Evolutionary conservation across 495 filamentous ascomycete genomes (phyloP), one percentile per base, ranked within the genome.

Genomic region (Daldinia loculata): DNA sequence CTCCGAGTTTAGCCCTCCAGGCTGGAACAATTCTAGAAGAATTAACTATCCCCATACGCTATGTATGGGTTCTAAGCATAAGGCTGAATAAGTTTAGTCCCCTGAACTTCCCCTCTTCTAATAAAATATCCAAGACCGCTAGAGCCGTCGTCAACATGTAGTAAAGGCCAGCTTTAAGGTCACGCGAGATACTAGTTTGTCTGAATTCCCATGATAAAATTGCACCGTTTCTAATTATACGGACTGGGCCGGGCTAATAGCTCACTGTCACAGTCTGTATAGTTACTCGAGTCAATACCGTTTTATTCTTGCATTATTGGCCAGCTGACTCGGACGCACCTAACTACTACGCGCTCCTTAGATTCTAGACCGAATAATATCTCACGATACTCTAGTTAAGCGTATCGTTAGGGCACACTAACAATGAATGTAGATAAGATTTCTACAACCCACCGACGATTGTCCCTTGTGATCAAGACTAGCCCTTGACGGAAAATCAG

Each of bases 101-200:
- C 61, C 67, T 61, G 34, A 56, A 65, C 19, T 60, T 65, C 30
- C 67, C 34, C 61, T 55, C 45, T 55, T 41, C 41, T 41, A 66
- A 60, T 39, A 58, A 57, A 56, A 58, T 5, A 27, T 53, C 39
- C 15, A 29, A 14, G 7, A n/a, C 58, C 56, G 53, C 14, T 45
- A 17, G 14, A 53, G 50, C 50, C 50, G 27, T 30, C 24, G 24
- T 53, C 26, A 24, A 22, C 43, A 48, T 48, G 19, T 14, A 29
- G 30, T 19, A 22, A 29, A 56, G 6, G 4, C 39, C 51, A 56
- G 41, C 61, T 43, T 61, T 24, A 26, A 61, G 30, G 56, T 61
- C 69, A 66, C 57, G 53, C 43, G 67, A 55, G 50, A 53, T 65
- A 50, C 61, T 64, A 50, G 51, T 61, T 60, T 65, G 30, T 52